These are phyloP conservation scores for Rubroshorea leprosula DNA, from an alignment of 345 rosid species.

Conservation along the genomic window DNA sequence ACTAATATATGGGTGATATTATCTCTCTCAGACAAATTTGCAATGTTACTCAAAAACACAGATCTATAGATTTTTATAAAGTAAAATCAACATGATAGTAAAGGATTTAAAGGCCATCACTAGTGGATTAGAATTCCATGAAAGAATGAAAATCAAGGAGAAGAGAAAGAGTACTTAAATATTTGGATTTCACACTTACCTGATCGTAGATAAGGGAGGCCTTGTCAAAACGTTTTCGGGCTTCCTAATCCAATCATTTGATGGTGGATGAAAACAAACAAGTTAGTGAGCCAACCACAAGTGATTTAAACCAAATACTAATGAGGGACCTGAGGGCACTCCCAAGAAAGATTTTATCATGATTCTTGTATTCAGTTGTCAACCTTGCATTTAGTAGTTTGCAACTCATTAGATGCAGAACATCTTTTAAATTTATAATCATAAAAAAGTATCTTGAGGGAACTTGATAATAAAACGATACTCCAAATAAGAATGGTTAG, in stretches of 20 bases:
- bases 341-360: too few relatives aligned
- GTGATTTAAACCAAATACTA: too few relatives aligned
- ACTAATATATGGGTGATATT: slow-evolving; percentile 2
- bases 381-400: too few relatives aligned
- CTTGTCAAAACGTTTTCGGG: slow-evolving; percentile 74
- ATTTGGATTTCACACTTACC: slow-evolving; percentile 27
- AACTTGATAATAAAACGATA: too few relatives aligned
- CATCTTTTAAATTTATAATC: too few relatives aligned
- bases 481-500: not conserved
- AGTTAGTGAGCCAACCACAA: slow-evolving; percentile 2
- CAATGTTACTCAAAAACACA: not conserved
- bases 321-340: too few relatives aligned
- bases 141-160: not conserved
- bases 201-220: slow-evolving; percentile 65
- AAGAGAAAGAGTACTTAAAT: not conserved
- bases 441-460: too few relatives aligned
- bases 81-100: not conserved
- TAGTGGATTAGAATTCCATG: not conserved
- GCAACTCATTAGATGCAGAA: too few relatives aligned
- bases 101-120: not conserved
- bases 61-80: not conserved
- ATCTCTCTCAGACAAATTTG: not conserved
- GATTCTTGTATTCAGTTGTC: too few relatives aligned
- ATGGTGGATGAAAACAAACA: slow-evolving; percentile 14
- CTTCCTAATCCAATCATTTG: slow-evolving; percentile 34